Evolutionary conservation across 345 rosid genomes (phyloP).

Genomic region (Barbarea vulgaris): DNA sequence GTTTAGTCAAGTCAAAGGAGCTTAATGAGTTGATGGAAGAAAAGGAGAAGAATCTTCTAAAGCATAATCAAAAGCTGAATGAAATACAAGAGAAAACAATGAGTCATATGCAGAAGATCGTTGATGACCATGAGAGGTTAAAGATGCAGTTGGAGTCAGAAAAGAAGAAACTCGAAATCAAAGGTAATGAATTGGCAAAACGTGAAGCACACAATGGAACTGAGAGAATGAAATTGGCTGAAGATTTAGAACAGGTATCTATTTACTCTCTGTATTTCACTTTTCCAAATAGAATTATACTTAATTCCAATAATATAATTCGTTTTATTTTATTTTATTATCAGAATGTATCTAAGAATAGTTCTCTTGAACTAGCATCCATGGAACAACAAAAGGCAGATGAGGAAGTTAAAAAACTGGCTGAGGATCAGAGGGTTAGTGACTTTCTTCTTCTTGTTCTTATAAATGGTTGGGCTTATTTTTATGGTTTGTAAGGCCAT

Average conservation of each 20-base stretch:
- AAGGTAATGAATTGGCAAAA: conserved; percentile 66
- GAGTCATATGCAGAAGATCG: conserved; percentile 65
- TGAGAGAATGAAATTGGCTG: conserved; percentile 45
- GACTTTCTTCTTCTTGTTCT: conserved; percentile 1
- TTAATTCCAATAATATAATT: too few species aligned
- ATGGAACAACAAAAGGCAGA: conserved; percentile 85
- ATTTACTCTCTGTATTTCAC: neutral
- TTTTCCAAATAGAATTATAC: neutral
- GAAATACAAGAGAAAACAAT: conserved; percentile 63
- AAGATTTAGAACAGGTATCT: conserved; percentile 72
- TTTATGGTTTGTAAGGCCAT: neutral
- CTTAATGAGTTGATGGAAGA: conserved; percentile 59
- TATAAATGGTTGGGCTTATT: neutral
- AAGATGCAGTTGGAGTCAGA: conserved; percentile 69
- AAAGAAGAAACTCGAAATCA: conserved; percentile 70
- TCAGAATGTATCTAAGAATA: conserved; percentile 77
- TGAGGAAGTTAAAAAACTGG: conserved; percentile 74
- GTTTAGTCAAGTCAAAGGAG: conserved; percentile 53
- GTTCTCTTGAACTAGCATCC: conserved; percentile 73
- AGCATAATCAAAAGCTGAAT: conserved; percentile 70
- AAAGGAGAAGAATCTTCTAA: conserved; percentile 73
- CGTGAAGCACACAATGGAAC: conserved; percentile 80
- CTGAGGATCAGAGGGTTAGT: conserved; percentile 80
- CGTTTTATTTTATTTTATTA: neutral
- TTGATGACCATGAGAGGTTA: conserved; percentile 68